Evolutionary conservation across 2,329 filamentous ascomycete species (phyloP), one percentile per base, ranked within the genome.

Genomic region (Beauveria sp.): DNA sequence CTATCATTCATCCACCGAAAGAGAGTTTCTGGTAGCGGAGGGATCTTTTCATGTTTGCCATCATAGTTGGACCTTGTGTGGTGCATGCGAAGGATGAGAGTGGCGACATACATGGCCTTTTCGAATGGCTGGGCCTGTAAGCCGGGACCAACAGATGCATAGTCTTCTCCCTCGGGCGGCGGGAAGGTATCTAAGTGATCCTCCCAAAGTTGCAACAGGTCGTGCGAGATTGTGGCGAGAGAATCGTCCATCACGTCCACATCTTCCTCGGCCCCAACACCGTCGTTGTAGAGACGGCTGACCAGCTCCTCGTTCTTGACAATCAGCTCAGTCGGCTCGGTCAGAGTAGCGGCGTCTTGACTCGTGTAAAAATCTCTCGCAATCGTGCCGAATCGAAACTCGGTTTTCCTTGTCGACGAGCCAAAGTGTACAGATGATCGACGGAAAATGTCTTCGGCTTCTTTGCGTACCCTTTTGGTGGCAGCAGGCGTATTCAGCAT

Each of bases 1-100:
- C 90, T 84, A 18, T 80, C 79, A 59, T 90, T 82, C 65, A 96
- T 79, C 93, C 93, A 97, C 67, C 90, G 83, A 64, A 97, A 86
- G 16, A 97, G 77, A 18, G 92, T 82, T 69, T 88, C 87, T 1
- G 93, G 91, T 20, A 96, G 77, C 0, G 90, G 81, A 2, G 79
- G 78, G 1, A 71, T 70, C 66, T 77, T 75, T 37, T 72, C 73
- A 9, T 75, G 71, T 37, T 73, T 73, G 12, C 67, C 69, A 24
- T 75, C 69, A 43, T 66, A 71, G 18, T 75, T 68, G 62, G 78
- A 78, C 16, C 81, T 77, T 10, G 81, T 81, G 73, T 96, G 91
- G 67, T 92, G 88, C 61, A 97, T 83, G 64, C 86, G 86, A 43
- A 97, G 81, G 43, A 96, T 80, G 26, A 97, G 79, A 34, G 85